phyloP scores from a whole-genome alignment of 2,329 filamentous ascomycete species.

The Ophiostoma piceae region DNA sequence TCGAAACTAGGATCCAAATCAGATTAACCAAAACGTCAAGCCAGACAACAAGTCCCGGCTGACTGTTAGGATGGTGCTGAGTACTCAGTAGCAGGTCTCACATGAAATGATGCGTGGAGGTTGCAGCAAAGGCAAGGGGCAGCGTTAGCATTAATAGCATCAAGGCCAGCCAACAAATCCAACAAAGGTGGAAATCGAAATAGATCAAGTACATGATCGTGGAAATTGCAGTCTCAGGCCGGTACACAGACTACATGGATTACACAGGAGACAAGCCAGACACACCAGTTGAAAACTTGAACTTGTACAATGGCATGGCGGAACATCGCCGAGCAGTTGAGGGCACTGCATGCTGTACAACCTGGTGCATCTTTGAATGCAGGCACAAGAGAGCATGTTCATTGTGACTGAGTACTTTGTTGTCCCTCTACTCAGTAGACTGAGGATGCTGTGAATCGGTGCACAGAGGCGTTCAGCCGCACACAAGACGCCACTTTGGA shows the following conservation, averaged over 20 bases:
- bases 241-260: not conserved
- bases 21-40: not conserved
- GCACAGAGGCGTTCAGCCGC: constrained; percentile 4
- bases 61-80: not conserved
- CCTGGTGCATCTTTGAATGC: not conserved
- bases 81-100: not conserved
- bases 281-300: not conserved
- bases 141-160: not conserved
- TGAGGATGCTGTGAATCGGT: not conserved
- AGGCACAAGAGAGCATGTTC: not conserved
- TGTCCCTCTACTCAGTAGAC: too few relatives aligned
- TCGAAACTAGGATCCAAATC: not conserved
- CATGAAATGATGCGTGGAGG: constrained; percentile 3
- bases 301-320: not conserved
- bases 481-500: constrained; percentile 1
- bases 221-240: constrained; percentile 12
- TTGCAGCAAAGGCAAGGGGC: not conserved
- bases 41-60: not conserved
- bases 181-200: too few relatives aligned
- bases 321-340: not conserved
- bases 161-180: too few relatives aligned
- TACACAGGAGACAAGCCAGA: not conserved
- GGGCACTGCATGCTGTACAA: not conserved
- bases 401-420: not conserved
- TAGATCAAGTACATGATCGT: not conserved